Conservation (phyloP, 2,329 filamentous ascomycete genomes). For the Talaromyces islandicus region DNA sequence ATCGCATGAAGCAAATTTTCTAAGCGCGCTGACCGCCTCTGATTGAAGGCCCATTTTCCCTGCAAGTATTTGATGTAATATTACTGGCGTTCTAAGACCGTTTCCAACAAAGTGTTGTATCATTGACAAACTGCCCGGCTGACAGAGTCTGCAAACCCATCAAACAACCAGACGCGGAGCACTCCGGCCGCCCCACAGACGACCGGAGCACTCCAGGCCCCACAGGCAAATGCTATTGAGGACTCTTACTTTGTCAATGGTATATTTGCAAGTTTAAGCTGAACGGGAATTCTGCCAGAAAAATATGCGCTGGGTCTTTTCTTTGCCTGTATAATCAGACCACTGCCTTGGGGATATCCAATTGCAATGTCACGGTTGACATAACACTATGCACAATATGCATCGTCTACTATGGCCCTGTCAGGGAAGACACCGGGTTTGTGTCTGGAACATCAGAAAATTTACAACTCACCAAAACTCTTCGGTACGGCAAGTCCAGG, state of each 20-base stretch:
- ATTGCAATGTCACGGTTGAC: too few species aligned
- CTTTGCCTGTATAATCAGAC: too few species aligned
- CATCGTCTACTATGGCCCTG: neutral
- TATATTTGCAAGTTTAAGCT: too few species aligned
- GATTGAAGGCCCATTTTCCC: slow-evolving; percentile 1
- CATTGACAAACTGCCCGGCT: neutral
- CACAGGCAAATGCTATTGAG: too few species aligned
- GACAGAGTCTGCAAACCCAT: neutral
- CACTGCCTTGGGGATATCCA: too few species aligned
- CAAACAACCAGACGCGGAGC: slow-evolving; percentile 8
- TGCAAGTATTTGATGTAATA: neutral
- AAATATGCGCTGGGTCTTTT: too few species aligned
- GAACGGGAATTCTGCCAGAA: too few species aligned
- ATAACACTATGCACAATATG: neutral
- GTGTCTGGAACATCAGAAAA: neutral
- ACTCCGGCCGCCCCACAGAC: slow-evolving; percentile 9
- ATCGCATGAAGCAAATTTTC: slow-evolving; percentile 16
- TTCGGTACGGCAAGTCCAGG: neutral
- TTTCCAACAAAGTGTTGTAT: neutral
- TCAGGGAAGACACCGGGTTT: neutral
- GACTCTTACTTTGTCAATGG: too few species aligned
- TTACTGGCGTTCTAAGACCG: neutral
- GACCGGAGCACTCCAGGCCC: slow-evolving; percentile 6
- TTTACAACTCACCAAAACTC: neutral
- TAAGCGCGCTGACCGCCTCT: slow-evolving; percentile 13